phyloP scores from a whole-genome alignment of 305 asterid species.

The Nicotiana rustica region DNA sequence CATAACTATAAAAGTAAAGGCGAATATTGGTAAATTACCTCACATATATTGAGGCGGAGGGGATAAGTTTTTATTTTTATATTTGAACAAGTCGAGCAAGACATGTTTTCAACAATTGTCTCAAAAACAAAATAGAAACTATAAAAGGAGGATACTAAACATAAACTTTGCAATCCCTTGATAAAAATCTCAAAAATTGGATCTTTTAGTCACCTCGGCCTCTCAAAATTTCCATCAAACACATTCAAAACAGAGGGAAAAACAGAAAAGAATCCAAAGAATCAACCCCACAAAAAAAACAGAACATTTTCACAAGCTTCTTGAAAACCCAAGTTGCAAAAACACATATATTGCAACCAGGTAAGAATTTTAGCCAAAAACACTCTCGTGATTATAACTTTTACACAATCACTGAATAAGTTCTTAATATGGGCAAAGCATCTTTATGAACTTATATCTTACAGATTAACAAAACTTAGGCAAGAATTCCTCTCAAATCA shows the following conservation, averaged over 20 bases:
- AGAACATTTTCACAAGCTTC: slow-evolving; percentile 13
- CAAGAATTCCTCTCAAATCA: too few species aligned
- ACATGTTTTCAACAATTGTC: neutral
- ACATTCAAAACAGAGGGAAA: neutral
- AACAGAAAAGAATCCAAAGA: neutral
- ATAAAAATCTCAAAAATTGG: neutral
- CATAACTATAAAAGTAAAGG: neutral
- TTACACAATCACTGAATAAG: too few species aligned
- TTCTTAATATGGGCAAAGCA: too few species aligned
- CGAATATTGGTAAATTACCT: neutral
- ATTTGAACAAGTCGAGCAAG: slow-evolving; percentile 25
- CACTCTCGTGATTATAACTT: too few species aligned
- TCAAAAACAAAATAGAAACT: too few species aligned
- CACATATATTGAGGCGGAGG: too few species aligned
- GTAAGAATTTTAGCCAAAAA: too few species aligned
- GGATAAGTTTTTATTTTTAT: neutral
- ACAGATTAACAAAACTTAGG: too few species aligned
- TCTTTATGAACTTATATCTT: too few species aligned
- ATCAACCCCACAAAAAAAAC: neutral
- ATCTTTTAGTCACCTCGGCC: neutral
- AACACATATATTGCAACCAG: neutral
- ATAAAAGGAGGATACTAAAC: too few species aligned
- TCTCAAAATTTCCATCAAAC: neutral
- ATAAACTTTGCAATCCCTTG: neutral
- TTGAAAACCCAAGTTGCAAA: slow-evolving; percentile 11